Percentiles rank a stretch among this genome's conserved stretches.
These are phyloP conservation scores for Neonectria faginata DNA, from an alignment of 2,329 filamentous ascomycete species.

Conservation along the genomic window DNA sequence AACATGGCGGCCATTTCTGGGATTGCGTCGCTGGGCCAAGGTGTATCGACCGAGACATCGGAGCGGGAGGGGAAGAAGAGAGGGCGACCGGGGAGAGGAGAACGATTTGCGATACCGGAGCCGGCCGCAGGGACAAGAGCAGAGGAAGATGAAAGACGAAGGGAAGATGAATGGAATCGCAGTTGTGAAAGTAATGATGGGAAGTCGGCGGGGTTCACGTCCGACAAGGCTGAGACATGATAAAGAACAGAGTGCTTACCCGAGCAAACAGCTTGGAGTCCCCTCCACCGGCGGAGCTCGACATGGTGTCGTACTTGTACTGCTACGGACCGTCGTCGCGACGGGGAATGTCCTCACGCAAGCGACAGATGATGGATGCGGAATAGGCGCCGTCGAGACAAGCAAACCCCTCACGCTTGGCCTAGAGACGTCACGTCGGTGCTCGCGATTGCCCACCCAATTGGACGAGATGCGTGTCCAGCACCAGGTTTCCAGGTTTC, in stretches of 20 bases:
- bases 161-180: constrained; percentile 19
- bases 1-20: constrained; percentile 58
- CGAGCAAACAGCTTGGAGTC: constrained; percentile 99
- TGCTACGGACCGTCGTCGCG: constrained; percentile 33
- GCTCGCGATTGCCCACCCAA: constrained; percentile 38
- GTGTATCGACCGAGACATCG: constrained; percentile 26
- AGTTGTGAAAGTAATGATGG: constrained; percentile 12
- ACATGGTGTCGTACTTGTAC: constrained; percentile 60
- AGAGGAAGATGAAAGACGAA: neutral
- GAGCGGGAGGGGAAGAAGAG: constrained; percentile 9
- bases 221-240: constrained; percentile 35
- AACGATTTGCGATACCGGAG: constrained; percentile 5
- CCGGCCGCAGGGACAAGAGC: constrained; percentile 5
- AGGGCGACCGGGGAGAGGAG: constrained; percentile 3
- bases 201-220: constrained; percentile 28
- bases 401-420: constrained; percentile 43
- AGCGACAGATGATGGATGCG: constrained; percentile 34
- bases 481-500: constrained; percentile 35
- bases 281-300: constrained; percentile 73
- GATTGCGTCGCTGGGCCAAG: constrained; percentile 23
- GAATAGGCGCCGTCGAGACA: constrained; percentile 38
- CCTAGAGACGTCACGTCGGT: constrained; percentile 31
- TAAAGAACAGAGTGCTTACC: constrained; percentile 66
- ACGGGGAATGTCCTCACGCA: constrained; percentile 33
- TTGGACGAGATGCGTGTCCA: constrained; percentile 41